Conservation (phyloP, 176 grass and related monocot genomes). For the Aegilops bicornis region DNA sequence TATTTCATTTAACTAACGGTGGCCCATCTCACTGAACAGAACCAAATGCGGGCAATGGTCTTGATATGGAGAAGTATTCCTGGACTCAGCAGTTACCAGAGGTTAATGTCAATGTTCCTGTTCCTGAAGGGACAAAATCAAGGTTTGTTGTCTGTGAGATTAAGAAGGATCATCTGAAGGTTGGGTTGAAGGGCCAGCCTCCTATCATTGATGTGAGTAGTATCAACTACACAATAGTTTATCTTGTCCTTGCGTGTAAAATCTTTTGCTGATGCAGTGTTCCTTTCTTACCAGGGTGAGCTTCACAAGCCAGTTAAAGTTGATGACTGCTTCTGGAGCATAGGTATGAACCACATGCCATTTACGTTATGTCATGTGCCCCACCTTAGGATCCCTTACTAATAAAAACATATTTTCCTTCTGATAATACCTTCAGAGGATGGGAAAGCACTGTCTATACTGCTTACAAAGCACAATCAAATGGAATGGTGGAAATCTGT, state of each 20-base stretch:
- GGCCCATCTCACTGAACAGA: slow-evolving; percentile 35
- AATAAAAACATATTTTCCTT: neutral
- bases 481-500: slow-evolving; percentile 97
- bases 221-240: neutral
- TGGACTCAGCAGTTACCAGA: slow-evolving; percentile 95
- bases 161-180: slow-evolving; percentile 87
- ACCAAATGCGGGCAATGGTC: slow-evolving; percentile 87
- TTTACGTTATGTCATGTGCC: neutral
- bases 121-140: slow-evolving; percentile 90
- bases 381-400: neutral
- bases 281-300: slow-evolving; percentile 58
- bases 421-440: slow-evolving; percentile 55
- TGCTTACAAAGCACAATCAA: slow-evolving; percentile 94
- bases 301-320: slow-evolving; percentile 73
- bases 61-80: slow-evolving; percentile 96
- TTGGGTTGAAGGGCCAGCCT: slow-evolving; percentile 87
- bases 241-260: neutral
- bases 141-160: slow-evolving; percentile 83
- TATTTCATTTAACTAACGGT: neutral
- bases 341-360: slow-evolving; percentile 45
- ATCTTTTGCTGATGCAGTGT: neutral
- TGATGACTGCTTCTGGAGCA: slow-evolving; percentile 97
- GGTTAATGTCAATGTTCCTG: slow-evolving; percentile 65
- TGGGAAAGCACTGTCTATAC: slow-evolving; percentile 68
- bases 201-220: slow-evolving; percentile 82